Conservation (phyloP, 2,329 filamentous ascomycete genomes). For the Nemania serpens region DNA sequence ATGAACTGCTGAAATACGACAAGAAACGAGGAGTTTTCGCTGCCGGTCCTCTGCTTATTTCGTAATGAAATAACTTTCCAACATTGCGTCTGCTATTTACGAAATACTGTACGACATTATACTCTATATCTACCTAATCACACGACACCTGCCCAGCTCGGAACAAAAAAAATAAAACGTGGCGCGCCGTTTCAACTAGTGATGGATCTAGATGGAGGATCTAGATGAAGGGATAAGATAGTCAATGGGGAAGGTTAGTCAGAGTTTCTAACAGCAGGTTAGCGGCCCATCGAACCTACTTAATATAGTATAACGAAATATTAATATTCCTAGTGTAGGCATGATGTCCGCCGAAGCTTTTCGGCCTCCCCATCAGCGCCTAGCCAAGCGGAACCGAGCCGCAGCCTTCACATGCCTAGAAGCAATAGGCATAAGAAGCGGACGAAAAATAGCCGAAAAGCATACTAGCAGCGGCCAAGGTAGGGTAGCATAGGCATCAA, state of each 20-base stretch:
- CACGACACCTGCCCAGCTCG: constrained; percentile 1
- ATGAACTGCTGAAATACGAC: background rate
- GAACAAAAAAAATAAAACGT: background rate
- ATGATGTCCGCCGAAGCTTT: too few relatives aligned
- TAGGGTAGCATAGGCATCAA: background rate
- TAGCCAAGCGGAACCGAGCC: constrained; percentile 5
- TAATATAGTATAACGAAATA: too few relatives aligned
- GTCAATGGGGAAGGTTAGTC: background rate
- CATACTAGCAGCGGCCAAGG: background rate
- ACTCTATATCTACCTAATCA: constrained; percentile 1
- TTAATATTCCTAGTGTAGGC: too few relatives aligned
- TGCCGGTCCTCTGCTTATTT: background rate
- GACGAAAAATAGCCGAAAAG: background rate
- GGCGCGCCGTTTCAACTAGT: background rate
- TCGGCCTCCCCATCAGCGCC: background rate
- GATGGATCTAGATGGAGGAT: background rate
- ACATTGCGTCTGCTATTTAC: background rate
- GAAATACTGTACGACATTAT: background rate
- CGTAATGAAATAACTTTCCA: background rate
- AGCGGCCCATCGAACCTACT: too few relatives aligned
- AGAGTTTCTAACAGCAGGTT: background rate
- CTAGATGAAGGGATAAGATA: background rate
- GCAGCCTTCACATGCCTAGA: constrained; percentile 1
- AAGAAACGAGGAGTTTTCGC: background rate
- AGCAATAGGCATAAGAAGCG: background rate